Conservation (phyloP, 305 asterid genomes). For the Fraxinus greggii region DNA sequence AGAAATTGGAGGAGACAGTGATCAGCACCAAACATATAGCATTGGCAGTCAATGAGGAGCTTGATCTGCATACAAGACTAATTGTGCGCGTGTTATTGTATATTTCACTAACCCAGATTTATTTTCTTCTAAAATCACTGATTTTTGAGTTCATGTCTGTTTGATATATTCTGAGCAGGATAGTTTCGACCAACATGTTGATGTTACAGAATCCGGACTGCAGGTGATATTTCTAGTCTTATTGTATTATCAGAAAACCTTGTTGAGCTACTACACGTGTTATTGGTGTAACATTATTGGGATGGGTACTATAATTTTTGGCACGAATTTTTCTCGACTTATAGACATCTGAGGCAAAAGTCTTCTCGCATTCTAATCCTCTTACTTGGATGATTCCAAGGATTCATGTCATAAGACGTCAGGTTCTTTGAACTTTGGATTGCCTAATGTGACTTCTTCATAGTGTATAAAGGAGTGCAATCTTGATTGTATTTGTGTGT, state of each 20-base stretch:
- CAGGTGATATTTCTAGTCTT: constrained; percentile 34
- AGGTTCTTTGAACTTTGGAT: not conserved
- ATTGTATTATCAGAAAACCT: not conserved
- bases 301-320: not conserved
- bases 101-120: not conserved
- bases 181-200: constrained; percentile 57
- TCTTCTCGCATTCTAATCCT: not conserved
- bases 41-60: constrained; percentile 63
- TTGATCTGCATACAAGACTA: constrained; percentile 52
- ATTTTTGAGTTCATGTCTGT: not conserved
- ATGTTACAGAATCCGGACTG: constrained; percentile 50
- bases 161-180: constrained; percentile 36
- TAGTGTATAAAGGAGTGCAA: not conserved
- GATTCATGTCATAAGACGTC: not conserved
- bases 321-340: not conserved
- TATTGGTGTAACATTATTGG: not conserved
- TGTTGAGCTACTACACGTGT: not conserved
- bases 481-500: not conserved
- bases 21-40: constrained; percentile 63
- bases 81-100: constrained; percentile 38
- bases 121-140: not conserved
- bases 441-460: not conserved
- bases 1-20: constrained; percentile 60
- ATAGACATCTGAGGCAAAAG: not conserved
- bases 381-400: not conserved